Conservation (phyloP, 2,329 filamentous ascomycete genomes). For the Byssothecium circinans region DNA sequence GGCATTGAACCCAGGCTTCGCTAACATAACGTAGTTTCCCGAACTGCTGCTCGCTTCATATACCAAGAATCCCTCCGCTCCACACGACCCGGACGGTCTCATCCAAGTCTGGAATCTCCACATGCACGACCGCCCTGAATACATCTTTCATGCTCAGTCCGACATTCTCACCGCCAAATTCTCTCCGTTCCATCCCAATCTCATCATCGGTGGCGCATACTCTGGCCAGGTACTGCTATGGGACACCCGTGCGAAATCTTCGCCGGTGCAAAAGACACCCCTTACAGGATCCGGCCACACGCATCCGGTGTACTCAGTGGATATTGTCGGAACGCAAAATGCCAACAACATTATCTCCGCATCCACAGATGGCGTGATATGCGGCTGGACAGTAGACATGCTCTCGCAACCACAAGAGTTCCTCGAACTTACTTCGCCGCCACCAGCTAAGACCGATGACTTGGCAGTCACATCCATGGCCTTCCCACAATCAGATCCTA, state of each 20-base stretch:
- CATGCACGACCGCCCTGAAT: slow-evolving; percentile 91
- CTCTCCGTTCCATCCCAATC: slow-evolving; percentile 96
- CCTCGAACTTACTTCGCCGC: slow-evolving; percentile 81
- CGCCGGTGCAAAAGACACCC: slow-evolving; percentile 92
- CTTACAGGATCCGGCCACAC: slow-evolving; percentile 93
- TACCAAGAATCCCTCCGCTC: slow-evolving; percentile 94
- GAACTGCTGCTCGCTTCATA: slow-evolving; percentile 93
- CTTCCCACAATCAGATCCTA: slow-evolving; percentile 92
- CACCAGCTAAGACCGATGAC: slow-evolving; percentile 82
- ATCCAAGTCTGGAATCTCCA: slow-evolving; percentile 98
- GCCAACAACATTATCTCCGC: slow-evolving; percentile 98
- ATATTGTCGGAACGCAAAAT: slow-evolving; percentile 96
- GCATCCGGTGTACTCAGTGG: slow-evolving; percentile 92
- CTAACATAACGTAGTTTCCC: slow-evolving; percentile 62
- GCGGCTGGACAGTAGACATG: slow-evolving; percentile 97
- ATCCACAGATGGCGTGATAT: slow-evolving; percentile 94
- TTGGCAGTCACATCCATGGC: slow-evolving; percentile 92
- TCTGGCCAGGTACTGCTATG: slow-evolving; percentile 94
- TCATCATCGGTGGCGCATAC: slow-evolving; percentile 95
- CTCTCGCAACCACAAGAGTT: slow-evolving; percentile 95
- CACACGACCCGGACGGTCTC: slow-evolving; percentile 88
- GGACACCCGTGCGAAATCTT: slow-evolving; percentile 84
- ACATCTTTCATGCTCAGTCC: slow-evolving; percentile 93
- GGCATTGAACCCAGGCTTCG: not conserved
- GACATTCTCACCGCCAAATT: slow-evolving; percentile 96